A percentile compares a stretch with the other conserved stretches of the same genome.
phyloP scores from a whole-genome alignment of 2,329 filamentous ascomycete species.

The Fusarium duplospermum region DNA sequence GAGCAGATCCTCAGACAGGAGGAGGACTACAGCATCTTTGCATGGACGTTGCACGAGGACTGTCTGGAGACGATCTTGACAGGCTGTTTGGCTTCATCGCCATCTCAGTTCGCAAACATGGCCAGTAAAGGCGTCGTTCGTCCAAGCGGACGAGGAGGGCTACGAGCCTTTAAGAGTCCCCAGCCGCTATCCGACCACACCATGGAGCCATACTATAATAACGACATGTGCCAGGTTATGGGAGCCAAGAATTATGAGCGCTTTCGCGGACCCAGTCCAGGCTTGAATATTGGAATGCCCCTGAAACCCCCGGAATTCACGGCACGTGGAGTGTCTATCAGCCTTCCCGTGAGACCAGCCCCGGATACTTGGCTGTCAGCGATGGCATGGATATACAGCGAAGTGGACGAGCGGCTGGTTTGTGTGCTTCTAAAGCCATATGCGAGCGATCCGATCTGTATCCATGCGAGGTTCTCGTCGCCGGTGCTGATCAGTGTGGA shows the following conservation, averaged over 20 bases:
- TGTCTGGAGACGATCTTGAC: fast-evolving
- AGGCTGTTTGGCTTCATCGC: neutral
- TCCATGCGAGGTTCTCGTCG: neutral
- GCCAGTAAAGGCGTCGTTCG: neutral
- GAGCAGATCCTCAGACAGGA: constrained; percentile 23
- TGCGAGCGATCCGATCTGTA: neutral
- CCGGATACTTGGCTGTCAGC: neutral
- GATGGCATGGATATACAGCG: neutral
- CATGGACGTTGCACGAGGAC: constrained; percentile 2
- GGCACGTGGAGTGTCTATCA: neutral
- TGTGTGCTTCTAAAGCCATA: neutral
- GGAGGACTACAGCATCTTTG: constrained; percentile 22
- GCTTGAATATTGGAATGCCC: neutral
- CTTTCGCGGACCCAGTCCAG: neutral
- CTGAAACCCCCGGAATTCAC: neutral
- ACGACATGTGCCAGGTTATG: neutral
- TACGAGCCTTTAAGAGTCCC: neutral
- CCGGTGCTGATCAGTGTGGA: neutral
- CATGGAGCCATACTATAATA: neutral
- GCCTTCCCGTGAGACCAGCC: neutral
- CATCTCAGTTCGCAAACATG: neutral
- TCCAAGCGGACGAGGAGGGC: neutral
- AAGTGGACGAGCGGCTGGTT: neutral
- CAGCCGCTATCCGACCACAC: neutral
- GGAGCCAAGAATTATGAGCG: neutral